Base-by-base conservation (phyloP, 768 basidiomycete genomes). In the Podaxis sp. region DNA sequence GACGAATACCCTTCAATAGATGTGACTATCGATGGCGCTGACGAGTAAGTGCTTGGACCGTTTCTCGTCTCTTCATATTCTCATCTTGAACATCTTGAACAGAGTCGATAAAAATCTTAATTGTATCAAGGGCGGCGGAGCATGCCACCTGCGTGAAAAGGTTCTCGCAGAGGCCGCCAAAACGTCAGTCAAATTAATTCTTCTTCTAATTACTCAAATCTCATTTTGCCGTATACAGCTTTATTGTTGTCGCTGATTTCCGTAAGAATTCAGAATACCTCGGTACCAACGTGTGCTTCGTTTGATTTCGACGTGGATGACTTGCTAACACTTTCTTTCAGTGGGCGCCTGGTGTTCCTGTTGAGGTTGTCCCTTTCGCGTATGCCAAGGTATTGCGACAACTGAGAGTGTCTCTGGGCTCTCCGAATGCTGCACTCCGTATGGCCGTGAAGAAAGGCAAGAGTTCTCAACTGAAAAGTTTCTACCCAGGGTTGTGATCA, bases 1-100 rank as follows among this genome's bases (percentile, higher is more conserved):
- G 90, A 94, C 69, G 88, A 94, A 70, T 95, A 90, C 73, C 88
- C 90, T 3, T 77, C 79, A 1, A 89, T 98, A 57, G 97, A 99
- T 68, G 92, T 98, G n/a, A 98, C 95, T 0, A 86, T 99, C 46
- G 97, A 99, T 70, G 96, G 96, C 47, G 96, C 96, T 2, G 96
- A 98, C 64, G 96, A 98, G 93, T 95, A 65, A 65, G 91, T 58
- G 23, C 37, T 47, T 56, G 3, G 53, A 23, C 16, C 13, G 25
- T 28, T 42, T 53, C n/a, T 42, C 28, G 51, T 51, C 16, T 32
- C 32, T 61, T 46, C 14, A 6, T 51, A 40, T 50, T 6, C 52
- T 59, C 42, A 58, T 23, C 25, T 48, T 32, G 42, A 10, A 32
- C 42, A 58, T 23, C 25, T 48, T 32, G 42, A 10, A 32, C 69